A percentile compares a stretch with the other conserved stretches of the same genome.
Evolutionary conservation across 2,329 filamentous ascomycete genomes (phyloP).

Genomic region (Trichoderma breve): DNA sequence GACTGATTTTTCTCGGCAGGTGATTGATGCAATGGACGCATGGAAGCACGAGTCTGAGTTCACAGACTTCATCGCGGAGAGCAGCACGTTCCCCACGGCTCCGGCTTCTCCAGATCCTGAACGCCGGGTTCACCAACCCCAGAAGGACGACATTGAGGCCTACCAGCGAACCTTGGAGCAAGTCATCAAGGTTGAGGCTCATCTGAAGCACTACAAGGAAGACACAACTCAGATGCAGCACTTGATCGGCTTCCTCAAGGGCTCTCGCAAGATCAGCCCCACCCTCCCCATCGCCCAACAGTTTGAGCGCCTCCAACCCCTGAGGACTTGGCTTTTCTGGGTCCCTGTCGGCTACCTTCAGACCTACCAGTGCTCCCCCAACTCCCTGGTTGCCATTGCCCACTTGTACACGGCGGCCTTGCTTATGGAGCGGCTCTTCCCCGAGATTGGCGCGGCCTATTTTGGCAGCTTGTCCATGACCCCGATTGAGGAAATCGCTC

Average conservation of each 20-base stretch:
- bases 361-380: slow-evolving; percentile 70
- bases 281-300: slow-evolving; percentile 74
- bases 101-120: slow-evolving; percentile 61
- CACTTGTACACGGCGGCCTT: slow-evolving; percentile 90
- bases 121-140: slow-evolving; percentile 60
- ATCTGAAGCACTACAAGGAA: slow-evolving; percentile 67
- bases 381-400: slow-evolving; percentile 77
- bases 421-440: slow-evolving; percentile 85
- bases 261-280: slow-evolving; percentile 68
- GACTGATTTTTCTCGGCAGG: slow-evolving; percentile 45
- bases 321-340: slow-evolving; percentile 95
- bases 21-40: slow-evolving; percentile 85
- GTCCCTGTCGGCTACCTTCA: slow-evolving; percentile 82
- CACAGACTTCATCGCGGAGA: slow-evolving; percentile 76
- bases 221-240: slow-evolving; percentile 67
- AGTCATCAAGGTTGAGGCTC: slow-evolving; percentile 64
- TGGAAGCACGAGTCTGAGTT: slow-evolving; percentile 91
- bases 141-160: slow-evolving; percentile 68
- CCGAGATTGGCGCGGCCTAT: slow-evolving; percentile 86
- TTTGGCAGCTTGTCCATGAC: slow-evolving; percentile 76
- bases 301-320: slow-evolving; percentile 83
- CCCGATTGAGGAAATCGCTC: slow-evolving; percentile 83
- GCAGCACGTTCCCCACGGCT: slow-evolving; percentile 68
- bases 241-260: slow-evolving; percentile 69
- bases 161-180: slow-evolving; percentile 66